Conservation (phyloP, 1,139 yeast species). For the Sugiyamaella japonica region DNA sequence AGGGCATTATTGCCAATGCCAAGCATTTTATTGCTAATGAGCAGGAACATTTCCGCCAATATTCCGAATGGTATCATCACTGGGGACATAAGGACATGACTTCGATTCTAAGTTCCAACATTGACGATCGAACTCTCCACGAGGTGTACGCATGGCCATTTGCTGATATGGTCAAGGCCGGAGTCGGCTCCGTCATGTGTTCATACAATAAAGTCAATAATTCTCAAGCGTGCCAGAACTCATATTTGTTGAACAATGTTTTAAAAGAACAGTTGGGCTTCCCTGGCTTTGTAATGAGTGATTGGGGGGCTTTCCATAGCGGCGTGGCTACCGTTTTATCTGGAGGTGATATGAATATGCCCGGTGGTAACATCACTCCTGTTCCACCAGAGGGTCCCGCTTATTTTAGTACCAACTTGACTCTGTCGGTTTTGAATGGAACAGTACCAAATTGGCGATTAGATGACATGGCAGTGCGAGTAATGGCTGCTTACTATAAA, state of each 20-base stretch:
- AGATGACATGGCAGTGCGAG: slow-evolving; percentile 62
- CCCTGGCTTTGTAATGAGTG: slow-evolving; percentile 66
- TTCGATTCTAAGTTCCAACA: slow-evolving; percentile 43
- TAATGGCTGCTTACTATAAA: slow-evolving; percentile 56
- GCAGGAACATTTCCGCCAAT: slow-evolving; percentile 65
- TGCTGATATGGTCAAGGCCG: slow-evolving; percentile 61
- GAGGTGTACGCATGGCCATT: slow-evolving; percentile 68
- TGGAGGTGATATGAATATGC: slow-evolving; percentile 70
- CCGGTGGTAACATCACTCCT: slow-evolving; percentile 59
- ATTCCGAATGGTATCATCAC: slow-evolving; percentile 51
- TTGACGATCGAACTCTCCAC: slow-evolving; percentile 64
- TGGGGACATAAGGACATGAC: slow-evolving; percentile 26
- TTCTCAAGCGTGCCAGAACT: slow-evolving; percentile 61
- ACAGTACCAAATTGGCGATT: slow-evolving; percentile 57
- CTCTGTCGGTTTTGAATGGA: slow-evolving; percentile 56
- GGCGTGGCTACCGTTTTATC: slow-evolving; percentile 60
- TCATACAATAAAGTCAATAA: slow-evolving; percentile 61
- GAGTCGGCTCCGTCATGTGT: slow-evolving; percentile 64
- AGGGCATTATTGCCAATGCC: slow-evolving; percentile 57
- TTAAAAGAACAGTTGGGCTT: slow-evolving; percentile 64
- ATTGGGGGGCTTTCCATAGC: slow-evolving; percentile 60
- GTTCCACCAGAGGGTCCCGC: slow-evolving; percentile 58
- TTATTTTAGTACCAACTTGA: slow-evolving; percentile 59
- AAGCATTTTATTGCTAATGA: slow-evolving; percentile 62
- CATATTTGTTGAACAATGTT: slow-evolving; percentile 54